Evolutionary conservation across 2,329 filamentous ascomycete species (phyloP).

Genomic region (Fonsecaea pedrosoi): DNA sequence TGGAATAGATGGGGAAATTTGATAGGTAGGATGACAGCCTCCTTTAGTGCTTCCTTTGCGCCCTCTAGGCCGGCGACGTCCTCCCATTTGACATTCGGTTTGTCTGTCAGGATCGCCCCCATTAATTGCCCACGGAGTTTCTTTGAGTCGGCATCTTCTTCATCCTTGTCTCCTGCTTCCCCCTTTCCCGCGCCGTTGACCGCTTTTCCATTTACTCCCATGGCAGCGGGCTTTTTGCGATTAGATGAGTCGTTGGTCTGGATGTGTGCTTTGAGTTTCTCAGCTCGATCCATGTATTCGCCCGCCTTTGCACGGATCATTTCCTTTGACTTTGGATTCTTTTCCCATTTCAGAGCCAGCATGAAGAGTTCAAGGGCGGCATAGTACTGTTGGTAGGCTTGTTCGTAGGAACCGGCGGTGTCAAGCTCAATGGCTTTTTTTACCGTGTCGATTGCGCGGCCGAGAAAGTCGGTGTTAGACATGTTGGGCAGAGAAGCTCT

Average conservation of each 20-base stretch:
- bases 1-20: constrained; percentile 97
- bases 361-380: constrained; percentile 96
- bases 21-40: constrained; percentile 96
- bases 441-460: constrained; percentile 93
- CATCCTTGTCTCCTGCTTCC: constrained; percentile 68
- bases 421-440: constrained; percentile 98
- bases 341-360: constrained; percentile 99
- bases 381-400: constrained; percentile 96
- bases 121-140: constrained; percentile 90
- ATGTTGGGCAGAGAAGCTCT: constrained; percentile 58
- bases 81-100: constrained; percentile 97
- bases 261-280: constrained; percentile 94
- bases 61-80: constrained; percentile 93
- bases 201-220: constrained; percentile 60
- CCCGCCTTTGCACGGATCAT: constrained; percentile 94
- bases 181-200: constrained; percentile 61
- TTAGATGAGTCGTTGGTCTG: constrained; percentile 69
- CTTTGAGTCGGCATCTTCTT: constrained; percentile 88
- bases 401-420: constrained; percentile 94
- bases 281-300: constrained; percentile 98
- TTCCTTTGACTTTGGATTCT: constrained; percentile 95
- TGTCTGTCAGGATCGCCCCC: constrained; percentile 91
- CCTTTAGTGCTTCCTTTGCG: constrained; percentile 96
- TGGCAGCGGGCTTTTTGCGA: constrained; percentile 59
- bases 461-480: constrained; percentile 96